Percentiles rank a stretch among this genome's conserved stretches.
phyloP scores from a whole-genome alignment of 176 grass and related monocot genomes.

The Eragrostis curvula region DNA sequence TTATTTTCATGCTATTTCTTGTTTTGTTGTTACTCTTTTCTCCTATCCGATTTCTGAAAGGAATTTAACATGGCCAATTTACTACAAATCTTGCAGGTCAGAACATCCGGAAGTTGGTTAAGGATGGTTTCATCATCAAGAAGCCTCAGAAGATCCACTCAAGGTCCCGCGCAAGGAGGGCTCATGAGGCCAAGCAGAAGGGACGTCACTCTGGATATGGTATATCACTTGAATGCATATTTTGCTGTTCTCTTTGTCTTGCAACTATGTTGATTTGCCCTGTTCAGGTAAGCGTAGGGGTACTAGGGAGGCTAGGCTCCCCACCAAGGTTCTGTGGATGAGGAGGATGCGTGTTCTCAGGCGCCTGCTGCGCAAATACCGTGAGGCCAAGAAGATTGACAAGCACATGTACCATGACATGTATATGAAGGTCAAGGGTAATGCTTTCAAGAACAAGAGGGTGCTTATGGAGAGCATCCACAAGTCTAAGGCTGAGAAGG shows the following conservation, averaged over 20 bases:
- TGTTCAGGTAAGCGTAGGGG: conserved; percentile 9
- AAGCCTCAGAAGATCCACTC: conserved; percentile 39
- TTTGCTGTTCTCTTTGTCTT: background rate
- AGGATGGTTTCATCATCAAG: conserved; percentile 33
- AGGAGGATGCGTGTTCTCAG: conserved; percentile 14
- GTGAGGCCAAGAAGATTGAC: conserved; percentile 16
- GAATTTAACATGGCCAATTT: background rate
- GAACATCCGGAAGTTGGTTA: conserved; percentile 15
- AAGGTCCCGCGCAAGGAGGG: conserved; percentile 24
- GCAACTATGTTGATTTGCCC: background rate
- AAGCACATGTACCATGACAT: conserved; percentile 12
- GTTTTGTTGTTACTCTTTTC: background rate
- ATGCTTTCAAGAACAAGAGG: conserved; percentile 18
- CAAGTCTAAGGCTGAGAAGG: conserved; percentile 9
- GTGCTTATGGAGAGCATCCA: conserved; percentile 14
- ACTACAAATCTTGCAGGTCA: background rate
- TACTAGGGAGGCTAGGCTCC: conserved; percentile 7
- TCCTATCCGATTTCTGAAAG: background rate
- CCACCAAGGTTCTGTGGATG: conserved; percentile 5
- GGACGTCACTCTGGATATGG: conserved; percentile 14
- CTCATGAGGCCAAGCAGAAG: conserved; percentile 12
- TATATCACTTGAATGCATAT: background rate
- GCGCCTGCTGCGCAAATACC: conserved; percentile 1
- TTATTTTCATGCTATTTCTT: background rate
- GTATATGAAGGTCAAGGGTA: conserved; percentile 14